Conservation (phyloP, 75 land plant genomes). For the Picea sitchensis region DNA sequence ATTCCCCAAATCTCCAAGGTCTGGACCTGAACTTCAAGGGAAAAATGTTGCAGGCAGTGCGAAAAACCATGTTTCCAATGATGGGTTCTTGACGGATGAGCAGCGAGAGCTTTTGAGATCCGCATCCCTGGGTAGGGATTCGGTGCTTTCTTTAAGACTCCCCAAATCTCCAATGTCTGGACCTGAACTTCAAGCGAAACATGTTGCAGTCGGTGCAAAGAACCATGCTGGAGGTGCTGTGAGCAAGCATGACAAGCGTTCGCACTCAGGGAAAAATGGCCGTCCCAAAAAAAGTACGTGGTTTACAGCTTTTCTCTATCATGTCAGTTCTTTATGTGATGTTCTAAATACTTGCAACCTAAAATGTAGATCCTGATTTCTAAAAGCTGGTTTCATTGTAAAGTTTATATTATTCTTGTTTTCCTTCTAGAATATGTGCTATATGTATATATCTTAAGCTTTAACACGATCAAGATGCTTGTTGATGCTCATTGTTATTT, state of each 20-base stretch:
- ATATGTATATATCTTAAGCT: no score
- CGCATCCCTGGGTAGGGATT: constrained; percentile 32
- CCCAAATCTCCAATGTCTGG: constrained; percentile 24
- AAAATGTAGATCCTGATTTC: no score
- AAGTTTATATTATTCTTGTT: no score
- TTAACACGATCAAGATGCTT: no score
- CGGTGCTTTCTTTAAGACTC: constrained; percentile 11
- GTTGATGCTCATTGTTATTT: no score
- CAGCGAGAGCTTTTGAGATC: constrained; percentile 44
- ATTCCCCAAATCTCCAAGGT: constrained; percentile 26
- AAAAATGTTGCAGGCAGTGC: constrained; percentile 18
- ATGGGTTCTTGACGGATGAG: constrained; percentile 53
- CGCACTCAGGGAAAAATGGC: constrained; percentile 49
- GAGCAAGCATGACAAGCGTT: constrained; percentile 37
- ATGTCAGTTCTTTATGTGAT: no score
- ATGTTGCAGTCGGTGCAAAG: constrained; percentile 17
- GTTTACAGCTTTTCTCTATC: no score
- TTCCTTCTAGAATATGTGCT: no score
- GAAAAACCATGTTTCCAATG: constrained; percentile 16
- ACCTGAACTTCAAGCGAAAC: constrained; percentile 21
- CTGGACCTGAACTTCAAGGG: constrained; percentile 19
- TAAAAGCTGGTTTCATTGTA: no score
- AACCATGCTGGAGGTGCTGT: constrained; percentile 29
- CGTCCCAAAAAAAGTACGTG: constrained; percentile 59
- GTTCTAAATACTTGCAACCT: no score